Percentiles rank a stretch among this genome's conserved stretches.
Evolutionary conservation across 1,139 yeast genomes (phyloP).

Genomic region (Blastobotrys persicus): DNA sequence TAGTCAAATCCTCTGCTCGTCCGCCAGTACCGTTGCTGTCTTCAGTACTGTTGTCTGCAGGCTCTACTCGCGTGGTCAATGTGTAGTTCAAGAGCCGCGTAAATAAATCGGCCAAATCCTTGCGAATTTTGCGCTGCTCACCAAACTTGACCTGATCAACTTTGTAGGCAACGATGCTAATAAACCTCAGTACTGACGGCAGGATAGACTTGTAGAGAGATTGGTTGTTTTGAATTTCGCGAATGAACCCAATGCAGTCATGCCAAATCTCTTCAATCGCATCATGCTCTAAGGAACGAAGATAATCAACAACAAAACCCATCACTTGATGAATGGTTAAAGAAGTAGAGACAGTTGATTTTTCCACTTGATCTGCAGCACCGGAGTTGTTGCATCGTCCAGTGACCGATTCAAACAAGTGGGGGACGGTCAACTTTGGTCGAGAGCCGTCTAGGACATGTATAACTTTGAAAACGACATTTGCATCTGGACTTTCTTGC

Average conservation of each 20-base stretch:
- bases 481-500: conserved; percentile 14
- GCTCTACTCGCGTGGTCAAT: conserved; percentile 32
- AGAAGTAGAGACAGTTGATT: conserved; percentile 47
- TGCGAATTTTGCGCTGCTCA: conserved; percentile 56
- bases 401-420: conserved; percentile 55
- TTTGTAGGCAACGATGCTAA: conserved; percentile 54
- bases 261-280: conserved; percentile 74
- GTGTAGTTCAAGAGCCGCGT: conserved; percentile 50
- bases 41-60: conserved; percentile 6
- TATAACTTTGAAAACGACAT: conserved; percentile 50
- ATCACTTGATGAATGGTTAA: conserved; percentile 46
- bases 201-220: conserved; percentile 49
- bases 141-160: conserved; percentile 58
- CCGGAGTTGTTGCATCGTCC: conserved; percentile 42
- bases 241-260: conserved; percentile 55
- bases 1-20: conserved; percentile 43
- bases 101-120: conserved; percentile 67
- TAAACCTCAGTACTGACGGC: conserved; percentile 52
- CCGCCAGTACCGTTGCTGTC: conserved; percentile 19
- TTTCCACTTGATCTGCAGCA: conserved; percentile 32
- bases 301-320: conserved; percentile 56
- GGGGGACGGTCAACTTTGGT: conserved; percentile 72
- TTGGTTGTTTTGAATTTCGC: conserved; percentile 52
- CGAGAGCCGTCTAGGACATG: conserved; percentile 85
- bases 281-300: conserved; percentile 66